A percentile compares a stretch with the other conserved stretches of the same genome.
phyloP scores from a whole-genome alignment of 306 rosid species.

The Trifolium pratense region DNA sequence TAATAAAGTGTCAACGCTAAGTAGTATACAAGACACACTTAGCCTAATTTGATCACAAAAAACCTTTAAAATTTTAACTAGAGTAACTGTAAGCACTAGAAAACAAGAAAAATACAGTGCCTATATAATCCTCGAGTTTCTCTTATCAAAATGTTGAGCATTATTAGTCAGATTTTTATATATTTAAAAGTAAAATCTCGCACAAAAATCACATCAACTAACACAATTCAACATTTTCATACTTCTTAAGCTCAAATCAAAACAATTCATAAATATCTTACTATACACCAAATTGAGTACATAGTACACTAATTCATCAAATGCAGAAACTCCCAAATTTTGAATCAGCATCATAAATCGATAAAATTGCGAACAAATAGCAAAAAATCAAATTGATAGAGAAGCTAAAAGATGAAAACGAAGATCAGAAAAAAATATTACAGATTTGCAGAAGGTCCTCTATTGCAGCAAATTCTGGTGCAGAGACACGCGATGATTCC shows the following conservation, averaged over 20 bases:
- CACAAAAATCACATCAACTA: background rate
- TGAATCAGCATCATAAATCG: background rate
- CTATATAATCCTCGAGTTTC: slow-evolving; percentile 10
- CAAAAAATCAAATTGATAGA: background rate
- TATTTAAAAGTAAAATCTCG: background rate
- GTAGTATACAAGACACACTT: background rate
- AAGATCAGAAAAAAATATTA: slow-evolving; percentile 41
- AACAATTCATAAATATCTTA: background rate
- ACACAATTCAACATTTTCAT: background rate
- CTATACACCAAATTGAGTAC: background rate
- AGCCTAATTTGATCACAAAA: background rate
- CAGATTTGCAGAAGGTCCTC: slow-evolving; percentile 87
- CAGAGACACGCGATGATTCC: slow-evolving; percentile 79
- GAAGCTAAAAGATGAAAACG: background rate
- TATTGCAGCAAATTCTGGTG: slow-evolving; percentile 78
- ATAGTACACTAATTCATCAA: slow-evolving; percentile 22
- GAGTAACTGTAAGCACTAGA: background rate
- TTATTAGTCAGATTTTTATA: background rate
- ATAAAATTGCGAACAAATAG: background rate
- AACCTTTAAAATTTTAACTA: background rate
- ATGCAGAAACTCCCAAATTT: slow-evolving; percentile 29
- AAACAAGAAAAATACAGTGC: slow-evolving; percentile 3
- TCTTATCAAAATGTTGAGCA: slow-evolving; percentile 5
- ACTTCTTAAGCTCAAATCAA: slow-evolving; percentile 8
- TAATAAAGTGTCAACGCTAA: background rate